phyloP scores from a whole-genome alignment of 228 moss, liverwort and hornwort species.

The Sphagnum fallax region DNA sequence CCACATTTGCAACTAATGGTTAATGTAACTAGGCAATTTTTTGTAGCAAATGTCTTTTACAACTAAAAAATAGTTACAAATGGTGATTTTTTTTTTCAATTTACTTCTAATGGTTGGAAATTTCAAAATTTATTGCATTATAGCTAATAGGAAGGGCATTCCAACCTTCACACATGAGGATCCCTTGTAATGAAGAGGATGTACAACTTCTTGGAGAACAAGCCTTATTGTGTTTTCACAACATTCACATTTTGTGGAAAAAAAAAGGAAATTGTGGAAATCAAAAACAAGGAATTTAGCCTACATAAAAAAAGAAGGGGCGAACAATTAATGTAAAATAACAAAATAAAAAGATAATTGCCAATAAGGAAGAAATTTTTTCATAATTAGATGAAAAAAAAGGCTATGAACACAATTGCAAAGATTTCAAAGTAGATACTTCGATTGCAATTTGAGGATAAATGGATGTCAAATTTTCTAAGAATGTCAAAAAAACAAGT shows the following conservation, averaged over 20 bases:
- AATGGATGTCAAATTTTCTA: neutral
- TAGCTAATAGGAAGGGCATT: neutral
- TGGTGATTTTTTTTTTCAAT: too few species aligned
- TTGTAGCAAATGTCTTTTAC: too few species aligned
- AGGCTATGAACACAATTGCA: neutral
- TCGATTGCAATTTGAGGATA: neutral
- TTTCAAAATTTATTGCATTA: neutral
- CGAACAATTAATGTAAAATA: neutral
- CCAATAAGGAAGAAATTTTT: neutral
- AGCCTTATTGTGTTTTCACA: neutral
- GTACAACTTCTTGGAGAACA: neutral
- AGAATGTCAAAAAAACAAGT: neutral
- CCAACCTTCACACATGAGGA: neutral
- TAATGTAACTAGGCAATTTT: too few species aligned
- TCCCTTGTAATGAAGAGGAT: neutral
- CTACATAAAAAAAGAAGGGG: neutral
- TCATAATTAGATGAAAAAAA: neutral
- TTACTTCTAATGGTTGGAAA: too few species aligned
- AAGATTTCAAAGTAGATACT: neutral
- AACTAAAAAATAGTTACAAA: too few species aligned
- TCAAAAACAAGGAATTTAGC: neutral
- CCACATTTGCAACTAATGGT: too few species aligned
- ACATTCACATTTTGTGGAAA: neutral
- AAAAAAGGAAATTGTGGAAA: neutral
- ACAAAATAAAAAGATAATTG: neutral